phyloP scores from a whole-genome alignment of 23 red algal genomes.

The Agarophyton chilense region DNA sequence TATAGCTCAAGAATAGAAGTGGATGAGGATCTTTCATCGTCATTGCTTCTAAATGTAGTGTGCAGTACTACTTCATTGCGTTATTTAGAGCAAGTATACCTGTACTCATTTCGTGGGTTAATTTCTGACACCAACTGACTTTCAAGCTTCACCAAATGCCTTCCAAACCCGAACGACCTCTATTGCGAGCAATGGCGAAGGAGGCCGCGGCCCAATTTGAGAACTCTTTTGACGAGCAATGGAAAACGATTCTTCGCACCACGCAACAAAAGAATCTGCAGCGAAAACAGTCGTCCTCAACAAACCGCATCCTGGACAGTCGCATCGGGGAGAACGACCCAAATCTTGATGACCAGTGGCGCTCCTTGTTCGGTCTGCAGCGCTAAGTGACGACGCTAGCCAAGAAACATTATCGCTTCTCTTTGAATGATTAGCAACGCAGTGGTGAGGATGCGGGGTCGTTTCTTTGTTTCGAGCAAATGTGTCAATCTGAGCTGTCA shows the following conservation, averaged over 20 bases:
- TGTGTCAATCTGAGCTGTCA: not conserved
- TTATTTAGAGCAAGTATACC: too few species aligned
- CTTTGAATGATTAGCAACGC: conserved; percentile 25
- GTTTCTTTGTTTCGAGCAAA: not conserved
- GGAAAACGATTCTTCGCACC: conserved; percentile 24
- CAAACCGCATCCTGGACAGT: conserved; percentile 46
- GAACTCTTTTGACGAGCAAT: conserved; percentile 52
- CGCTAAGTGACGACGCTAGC: conserved; percentile 28
- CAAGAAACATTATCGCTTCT: conserved; percentile 21
- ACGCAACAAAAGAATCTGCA: not conserved
- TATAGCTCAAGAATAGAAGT: conserved; percentile 74
- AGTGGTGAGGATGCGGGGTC: not conserved
- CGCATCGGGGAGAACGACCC: conserved; percentile 64
- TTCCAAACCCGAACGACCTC: not conserved
- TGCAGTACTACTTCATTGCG: too few species aligned
- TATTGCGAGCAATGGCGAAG: not conserved
- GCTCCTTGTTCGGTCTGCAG: conserved; percentile 54
- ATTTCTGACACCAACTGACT: too few species aligned
- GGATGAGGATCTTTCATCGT: conserved; percentile 65
- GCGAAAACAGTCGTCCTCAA: not conserved
- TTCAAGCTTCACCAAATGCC: too few species aligned
- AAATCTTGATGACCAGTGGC: conserved; percentile 24
- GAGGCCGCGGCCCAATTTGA: not conserved
- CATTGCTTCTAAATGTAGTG: conserved; percentile 19
- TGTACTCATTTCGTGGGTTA: too few species aligned